These are phyloP conservation scores for Thermoascus crustaceus DNA, from an alignment of 2,329 filamentous ascomycete genomes.

Conservation along the genomic window DNA sequence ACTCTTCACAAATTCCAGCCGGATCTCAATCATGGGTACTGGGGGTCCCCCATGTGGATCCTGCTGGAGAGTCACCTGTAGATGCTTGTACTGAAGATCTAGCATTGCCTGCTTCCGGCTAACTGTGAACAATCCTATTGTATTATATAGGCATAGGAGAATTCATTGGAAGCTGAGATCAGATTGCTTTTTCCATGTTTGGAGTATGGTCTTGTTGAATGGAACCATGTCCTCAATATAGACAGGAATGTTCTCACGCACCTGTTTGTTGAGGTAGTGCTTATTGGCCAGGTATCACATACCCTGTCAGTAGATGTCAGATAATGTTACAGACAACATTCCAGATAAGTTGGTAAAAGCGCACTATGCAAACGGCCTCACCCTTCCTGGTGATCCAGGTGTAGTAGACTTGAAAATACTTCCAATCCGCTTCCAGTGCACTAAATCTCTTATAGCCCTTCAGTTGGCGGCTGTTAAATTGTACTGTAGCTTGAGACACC, in stretches of 20 bases:
- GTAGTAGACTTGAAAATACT: constrained; percentile 17
- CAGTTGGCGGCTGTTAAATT: constrained; percentile 6
- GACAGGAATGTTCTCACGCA: constrained; percentile 10
- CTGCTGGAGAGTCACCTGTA: constrained; percentile 13
- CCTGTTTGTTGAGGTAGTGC: constrained; percentile 10
- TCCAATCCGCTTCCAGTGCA: constrained; percentile 14
- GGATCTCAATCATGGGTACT: constrained; percentile 12
- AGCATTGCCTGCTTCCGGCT: constrained; percentile 13
- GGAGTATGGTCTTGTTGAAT: constrained; percentile 15
- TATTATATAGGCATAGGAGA: constrained; percentile 15
- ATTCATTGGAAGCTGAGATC: constrained; percentile 14
- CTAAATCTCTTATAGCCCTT: constrained; percentile 13
- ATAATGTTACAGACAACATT: constrained; percentile 4
- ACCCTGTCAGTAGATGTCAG: constrained; percentile 8
- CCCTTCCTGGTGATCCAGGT: constrained; percentile 10
- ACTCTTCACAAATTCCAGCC: constrained; percentile 15
- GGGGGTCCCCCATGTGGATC: constrained; percentile 13
- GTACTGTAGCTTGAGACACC: constrained; percentile 14
- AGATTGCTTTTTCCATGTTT: constrained; percentile 14
- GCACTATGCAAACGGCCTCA: constrained; percentile 10
- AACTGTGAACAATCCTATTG: constrained; percentile 15
- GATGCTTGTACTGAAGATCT: constrained; percentile 15
- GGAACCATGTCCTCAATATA: constrained; percentile 16
- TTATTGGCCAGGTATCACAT: constrained; percentile 14
- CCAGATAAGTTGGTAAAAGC: constrained; percentile 4